Evolutionary conservation across 208 protist genomes (phyloP).

Genomic region (Trypanosoma brucei): DNA sequence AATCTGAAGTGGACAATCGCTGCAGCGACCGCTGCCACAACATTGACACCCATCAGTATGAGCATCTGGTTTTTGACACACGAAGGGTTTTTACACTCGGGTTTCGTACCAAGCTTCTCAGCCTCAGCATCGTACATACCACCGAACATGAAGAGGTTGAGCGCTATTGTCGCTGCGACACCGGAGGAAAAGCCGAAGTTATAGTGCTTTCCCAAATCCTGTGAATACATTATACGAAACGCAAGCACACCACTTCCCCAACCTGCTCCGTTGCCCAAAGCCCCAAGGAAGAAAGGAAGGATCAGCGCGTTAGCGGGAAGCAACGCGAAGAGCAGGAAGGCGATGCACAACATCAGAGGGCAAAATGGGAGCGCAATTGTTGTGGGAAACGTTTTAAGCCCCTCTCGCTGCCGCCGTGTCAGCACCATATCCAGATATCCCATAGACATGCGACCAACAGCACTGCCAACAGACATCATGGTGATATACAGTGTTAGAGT

Average conservation of each 20-base stretch:
- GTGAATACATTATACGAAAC: constrained; percentile 61
- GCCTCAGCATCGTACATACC: constrained; percentile 63
- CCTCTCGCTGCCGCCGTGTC: constrained; percentile 19
- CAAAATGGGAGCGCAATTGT: constrained; percentile 49
- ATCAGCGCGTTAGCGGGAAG: constrained; percentile 44
- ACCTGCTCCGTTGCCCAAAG: constrained; percentile 56
- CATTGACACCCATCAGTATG: constrained; percentile 72
- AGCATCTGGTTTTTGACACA: constrained; percentile 66
- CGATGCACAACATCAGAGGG: constrained; percentile 28
- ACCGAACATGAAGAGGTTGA: constrained; percentile 84
- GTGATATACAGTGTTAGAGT: constrained; percentile 51
- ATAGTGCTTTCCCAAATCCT: constrained; percentile 81
- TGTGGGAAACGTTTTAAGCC: constrained; percentile 32
- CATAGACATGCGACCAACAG: constrained; percentile 50
- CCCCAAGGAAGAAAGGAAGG: constrained; percentile 54
- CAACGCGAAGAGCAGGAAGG: constrained; percentile 57
- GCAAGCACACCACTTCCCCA: constrained; percentile 53
- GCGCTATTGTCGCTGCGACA: constrained; percentile 56
- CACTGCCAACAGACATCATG: constrained; percentile 66
- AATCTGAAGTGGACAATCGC: constrained; percentile 51
- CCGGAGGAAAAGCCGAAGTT: constrained; percentile 73
- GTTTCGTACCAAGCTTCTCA: constrained; percentile 17
- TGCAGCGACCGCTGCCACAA: constrained; percentile 27
- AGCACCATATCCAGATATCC: constrained; percentile 61
- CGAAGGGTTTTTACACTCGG: constrained; percentile 36